Evolutionary conservation across 1,284 basidiomycete species (phyloP), one percentile per base, ranked within the genome.

Genomic region (Cryptococcus neoformans): DNA sequence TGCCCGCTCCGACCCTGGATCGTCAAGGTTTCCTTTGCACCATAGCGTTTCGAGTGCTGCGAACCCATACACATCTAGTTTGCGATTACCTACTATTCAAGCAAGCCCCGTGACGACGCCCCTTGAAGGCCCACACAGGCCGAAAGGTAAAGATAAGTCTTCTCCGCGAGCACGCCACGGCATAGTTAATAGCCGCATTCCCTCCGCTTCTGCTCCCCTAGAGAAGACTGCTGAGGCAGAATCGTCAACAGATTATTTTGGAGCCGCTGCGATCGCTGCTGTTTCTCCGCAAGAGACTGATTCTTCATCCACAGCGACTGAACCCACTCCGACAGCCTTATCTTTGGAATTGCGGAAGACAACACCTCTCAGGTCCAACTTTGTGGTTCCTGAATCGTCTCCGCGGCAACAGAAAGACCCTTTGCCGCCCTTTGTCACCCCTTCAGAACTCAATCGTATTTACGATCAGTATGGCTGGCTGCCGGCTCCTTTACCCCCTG

Each of bases 401-500:
- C 3, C 36, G 16, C 36, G 8, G 21, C 17, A 49, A 41, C 11
- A 11, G 3, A 41, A 41, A 41, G 47, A 10, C 21, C 52, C 51
- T n/a, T 53, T 54, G 1, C 68, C 68, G 10, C 16, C 51, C 7
- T 28, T 66, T 4, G 63, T 63, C 8, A 40, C 54, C 8, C 58
- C 62, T 1, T 44, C 53, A 14, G 67, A 75, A 21, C 53, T 71
- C 7, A 67, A 88, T 64, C 84, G 87, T 53, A 44, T 75, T 2
- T 75, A 62, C 58, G 83, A 85, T 51, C 80, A 82, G 74, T 83
- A 80, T 62, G 88, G 87, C 3, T 93, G 88, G 74, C 81, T 94
- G 12, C 81, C 83, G 6, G 87, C 92, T 17, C 91, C 92, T 3
- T 81, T 86, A 61, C 89, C 92, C 3, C 86, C 87, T 1, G 83